Conservation (phyloP, 805 yeast species). For the Lipomyces mesembrius region DNA sequence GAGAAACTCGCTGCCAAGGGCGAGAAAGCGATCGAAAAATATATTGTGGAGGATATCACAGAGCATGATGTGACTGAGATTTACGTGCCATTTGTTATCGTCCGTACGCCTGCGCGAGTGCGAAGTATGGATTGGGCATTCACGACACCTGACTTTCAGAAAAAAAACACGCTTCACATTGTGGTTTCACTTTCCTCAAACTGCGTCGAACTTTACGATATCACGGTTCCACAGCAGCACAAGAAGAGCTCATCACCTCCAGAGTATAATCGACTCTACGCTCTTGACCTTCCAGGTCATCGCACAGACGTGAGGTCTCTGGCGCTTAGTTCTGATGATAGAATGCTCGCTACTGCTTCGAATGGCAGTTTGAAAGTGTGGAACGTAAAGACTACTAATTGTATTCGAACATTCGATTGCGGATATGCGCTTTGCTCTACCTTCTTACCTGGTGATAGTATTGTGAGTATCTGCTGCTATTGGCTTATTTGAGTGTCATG, state of each 20-base stretch:
- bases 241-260: slow-evolving; percentile 50
- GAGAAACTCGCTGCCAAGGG: slow-evolving; percentile 63
- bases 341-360: slow-evolving; percentile 83
- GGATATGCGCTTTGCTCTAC: slow-evolving; percentile 82
- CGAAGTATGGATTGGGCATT: slow-evolving; percentile 69
- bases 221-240: slow-evolving; percentile 56
- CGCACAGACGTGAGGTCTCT: slow-evolving; percentile 85
- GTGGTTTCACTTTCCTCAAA: slow-evolving; percentile 72
- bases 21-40: slow-evolving; percentile 61
- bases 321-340: slow-evolving; percentile 80
- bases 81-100: slow-evolving; percentile 67
- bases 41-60: slow-evolving; percentile 52
- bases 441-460: slow-evolving; percentile 89
- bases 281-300: slow-evolving; percentile 81
- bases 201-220: slow-evolving; percentile 68
- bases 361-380: slow-evolving; percentile 88
- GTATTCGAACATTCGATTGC: slow-evolving; percentile 84
- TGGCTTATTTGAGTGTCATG: background rate
- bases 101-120: slow-evolving; percentile 69
- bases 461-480: slow-evolving; percentile 45
- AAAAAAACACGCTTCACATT: slow-evolving; percentile 58
- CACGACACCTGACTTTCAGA: slow-evolving; percentile 39
- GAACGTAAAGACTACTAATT: slow-evolving; percentile 74
- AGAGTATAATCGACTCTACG: slow-evolving; percentile 49
- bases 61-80: slow-evolving; percentile 54